These are phyloP conservation scores for Tetraselmis striata DNA, from an alignment of 139 green algal species.

Conservation along the genomic window DNA sequence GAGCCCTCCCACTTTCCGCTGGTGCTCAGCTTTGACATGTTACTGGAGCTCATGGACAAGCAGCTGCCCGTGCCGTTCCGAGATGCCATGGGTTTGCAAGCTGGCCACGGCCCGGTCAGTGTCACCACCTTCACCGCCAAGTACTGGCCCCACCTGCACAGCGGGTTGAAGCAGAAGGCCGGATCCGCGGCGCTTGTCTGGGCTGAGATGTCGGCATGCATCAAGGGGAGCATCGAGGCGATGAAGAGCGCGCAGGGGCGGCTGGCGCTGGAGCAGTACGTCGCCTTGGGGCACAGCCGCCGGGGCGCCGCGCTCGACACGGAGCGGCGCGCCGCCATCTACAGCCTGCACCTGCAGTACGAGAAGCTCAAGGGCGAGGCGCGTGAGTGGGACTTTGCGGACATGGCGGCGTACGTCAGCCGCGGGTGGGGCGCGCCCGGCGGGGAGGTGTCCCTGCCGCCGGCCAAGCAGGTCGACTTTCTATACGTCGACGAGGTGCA, in stretches of 20 bases:
- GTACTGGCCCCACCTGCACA: conserved; percentile 22
- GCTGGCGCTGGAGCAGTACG: conserved; percentile 20
- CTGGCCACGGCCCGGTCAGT: too few species aligned
- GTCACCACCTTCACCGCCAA: conserved; percentile 14
- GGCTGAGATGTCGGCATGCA: conserved; percentile 33
- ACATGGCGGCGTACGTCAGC: conserved; percentile 20
- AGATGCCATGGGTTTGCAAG: too few species aligned
- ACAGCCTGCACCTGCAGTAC: conserved; percentile 29
- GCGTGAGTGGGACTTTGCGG: conserved; percentile 23
- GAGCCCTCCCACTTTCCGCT: conserved; percentile 22
- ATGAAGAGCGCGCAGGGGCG: not conserved
- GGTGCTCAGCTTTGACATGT: conserved; percentile 28
- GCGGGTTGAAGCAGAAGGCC: not conserved
- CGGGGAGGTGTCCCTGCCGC: not conserved
- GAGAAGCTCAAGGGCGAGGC: conserved; percentile 24
- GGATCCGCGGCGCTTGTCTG: conserved; percentile 25
- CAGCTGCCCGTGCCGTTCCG: conserved; percentile 16
- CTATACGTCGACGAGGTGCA: conserved; percentile 47
- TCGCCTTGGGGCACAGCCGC: conserved; percentile 9
- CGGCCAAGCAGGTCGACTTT: conserved; percentile 11
- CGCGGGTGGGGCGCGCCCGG: not conserved
- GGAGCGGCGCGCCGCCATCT: not conserved
- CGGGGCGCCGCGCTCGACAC: conserved; percentile 9
- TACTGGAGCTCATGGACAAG: conserved; percentile 29
- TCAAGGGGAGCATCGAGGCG: conserved; percentile 37